Evolutionary conservation across 768 basidiomycete species (phyloP).

Genomic region (Coprinellus micaceus): DNA sequence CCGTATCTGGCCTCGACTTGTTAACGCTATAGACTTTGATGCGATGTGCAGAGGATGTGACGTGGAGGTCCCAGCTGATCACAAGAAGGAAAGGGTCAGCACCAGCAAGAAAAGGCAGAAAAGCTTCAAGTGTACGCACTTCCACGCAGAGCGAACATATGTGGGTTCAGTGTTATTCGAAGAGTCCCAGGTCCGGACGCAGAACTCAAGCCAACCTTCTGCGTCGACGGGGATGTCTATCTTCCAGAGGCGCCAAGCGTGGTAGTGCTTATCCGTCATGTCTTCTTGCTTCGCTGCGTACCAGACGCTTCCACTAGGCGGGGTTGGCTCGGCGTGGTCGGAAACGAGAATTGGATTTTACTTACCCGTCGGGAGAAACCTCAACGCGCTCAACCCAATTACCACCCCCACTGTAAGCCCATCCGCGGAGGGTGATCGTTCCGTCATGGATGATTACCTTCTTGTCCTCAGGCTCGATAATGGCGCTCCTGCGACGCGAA

Average conservation of each 20-base stretch:
- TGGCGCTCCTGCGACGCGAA: slow-evolving; percentile 47
- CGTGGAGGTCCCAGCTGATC: slow-evolving; percentile 54
- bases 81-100: neutral
- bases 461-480: slow-evolving; percentile 42
- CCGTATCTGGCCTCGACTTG: slow-evolving; percentile 37
- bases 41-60: slow-evolving; percentile 49
- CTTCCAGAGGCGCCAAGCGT: slow-evolving; percentile 53
- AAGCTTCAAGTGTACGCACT: slow-evolving; percentile 29
- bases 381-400: slow-evolving; percentile 58
- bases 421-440: slow-evolving; percentile 38
- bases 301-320: slow-evolving; percentile 44
- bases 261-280: slow-evolving; percentile 53
- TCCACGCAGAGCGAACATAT: slow-evolving; percentile 52
- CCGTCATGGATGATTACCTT: slow-evolving; percentile 48
- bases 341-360: slow-evolving; percentile 10
- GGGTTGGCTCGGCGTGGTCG: neutral
- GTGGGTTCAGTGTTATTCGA: slow-evolving; percentile 57
- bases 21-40: slow-evolving; percentile 56
- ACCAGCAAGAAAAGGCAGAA: neutral
- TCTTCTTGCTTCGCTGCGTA: slow-evolving; percentile 43
- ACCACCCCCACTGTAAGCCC: slow-evolving; percentile 45
- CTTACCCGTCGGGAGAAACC: slow-evolving; percentile 43
- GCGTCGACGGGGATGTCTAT: slow-evolving; percentile 49
- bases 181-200: slow-evolving; percentile 55
- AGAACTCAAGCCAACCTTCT: slow-evolving; percentile 56